Conservation (phyloP, 2,329 filamentous ascomycete species). For the Trichoderma sp. region DNA sequence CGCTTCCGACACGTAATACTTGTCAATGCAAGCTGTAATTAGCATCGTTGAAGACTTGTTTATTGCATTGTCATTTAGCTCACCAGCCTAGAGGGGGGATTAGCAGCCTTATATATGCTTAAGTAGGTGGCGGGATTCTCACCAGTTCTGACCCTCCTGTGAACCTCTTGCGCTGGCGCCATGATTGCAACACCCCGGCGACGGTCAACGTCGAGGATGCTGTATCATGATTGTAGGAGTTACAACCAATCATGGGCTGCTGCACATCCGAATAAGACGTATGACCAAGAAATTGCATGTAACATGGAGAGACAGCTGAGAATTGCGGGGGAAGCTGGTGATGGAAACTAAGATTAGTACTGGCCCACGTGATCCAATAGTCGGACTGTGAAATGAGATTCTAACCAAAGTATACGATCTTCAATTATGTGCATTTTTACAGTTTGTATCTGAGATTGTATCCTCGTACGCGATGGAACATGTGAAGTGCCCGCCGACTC, state of each 20-base stretch:
- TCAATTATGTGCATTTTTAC: neutral
- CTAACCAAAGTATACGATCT: neutral
- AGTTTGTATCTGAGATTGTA: neutral
- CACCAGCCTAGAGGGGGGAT: neutral
- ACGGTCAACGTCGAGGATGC: neutral
- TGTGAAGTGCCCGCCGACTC: neutral
- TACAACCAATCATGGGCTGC: neutral
- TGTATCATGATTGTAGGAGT: neutral
- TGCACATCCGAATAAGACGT: neutral
- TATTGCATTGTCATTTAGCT: neutral
- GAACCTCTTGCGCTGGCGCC: conserved; percentile 3
- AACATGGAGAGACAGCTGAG: neutral
- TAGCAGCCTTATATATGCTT: neutral
- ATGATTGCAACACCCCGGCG: neutral
- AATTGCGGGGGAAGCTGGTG: neutral
- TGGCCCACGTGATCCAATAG: neutral
- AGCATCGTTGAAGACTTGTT: neutral
- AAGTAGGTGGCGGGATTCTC: neutral
- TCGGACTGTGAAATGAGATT: neutral
- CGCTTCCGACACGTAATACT: conserved; percentile 2
- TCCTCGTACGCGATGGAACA: neutral
- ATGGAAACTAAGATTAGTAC: neutral
- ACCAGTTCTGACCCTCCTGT: neutral
- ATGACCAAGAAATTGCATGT: neutral
- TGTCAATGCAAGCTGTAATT: neutral